Conservation (phyloP, 805 yeast genomes). For the Spathaspora passalidarum region DNA sequence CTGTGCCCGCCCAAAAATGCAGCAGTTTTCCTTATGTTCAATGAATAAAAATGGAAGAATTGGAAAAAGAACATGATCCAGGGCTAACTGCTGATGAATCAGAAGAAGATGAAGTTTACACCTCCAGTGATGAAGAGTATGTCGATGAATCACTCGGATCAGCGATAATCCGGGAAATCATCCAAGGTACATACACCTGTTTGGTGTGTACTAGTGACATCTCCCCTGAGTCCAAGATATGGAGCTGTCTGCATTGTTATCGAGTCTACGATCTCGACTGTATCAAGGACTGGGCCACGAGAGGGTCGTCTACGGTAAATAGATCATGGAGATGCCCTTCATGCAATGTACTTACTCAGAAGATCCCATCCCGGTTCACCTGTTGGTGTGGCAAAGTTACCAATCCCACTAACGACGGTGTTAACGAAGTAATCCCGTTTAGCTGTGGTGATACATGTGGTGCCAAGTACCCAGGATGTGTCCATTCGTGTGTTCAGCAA, state of each 20-base stretch:
- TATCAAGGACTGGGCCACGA: conserved; percentile 79
- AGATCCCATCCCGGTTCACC: conserved; percentile 54
- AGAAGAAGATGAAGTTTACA: conserved; percentile 1
- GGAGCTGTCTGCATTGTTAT: conserved; percentile 77
- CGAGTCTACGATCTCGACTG: conserved; percentile 86
- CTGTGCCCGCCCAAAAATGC: no score
- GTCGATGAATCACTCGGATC: conserved; percentile 31
- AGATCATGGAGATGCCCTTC: conserved; percentile 85
- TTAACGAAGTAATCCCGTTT: conserved; percentile 62
- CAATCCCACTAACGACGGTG: conserved; percentile 47
- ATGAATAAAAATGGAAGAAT: neutral
- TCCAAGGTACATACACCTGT: conserved; percentile 73
- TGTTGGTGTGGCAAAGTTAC: conserved; percentile 89
- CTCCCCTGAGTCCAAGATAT: conserved; percentile 60
- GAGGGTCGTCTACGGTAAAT: conserved; percentile 64
- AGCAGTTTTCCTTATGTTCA: no score
- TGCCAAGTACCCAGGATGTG: conserved; percentile 51
- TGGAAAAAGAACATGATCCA: conserved; percentile 1
- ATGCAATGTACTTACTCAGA: conserved; percentile 53
- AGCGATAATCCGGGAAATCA: conserved; percentile 56
- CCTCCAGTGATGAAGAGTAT: conserved; percentile 15
- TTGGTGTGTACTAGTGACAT: conserved; percentile 86
- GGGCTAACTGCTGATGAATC: neutral
- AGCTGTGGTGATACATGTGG: conserved; percentile 87
- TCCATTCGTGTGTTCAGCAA: conserved; percentile 68